Evolutionary conservation across 2,329 filamentous ascomycete genomes (phyloP), one percentile per base, ranked within the genome.

Genomic region (Fusarium hostae): DNA sequence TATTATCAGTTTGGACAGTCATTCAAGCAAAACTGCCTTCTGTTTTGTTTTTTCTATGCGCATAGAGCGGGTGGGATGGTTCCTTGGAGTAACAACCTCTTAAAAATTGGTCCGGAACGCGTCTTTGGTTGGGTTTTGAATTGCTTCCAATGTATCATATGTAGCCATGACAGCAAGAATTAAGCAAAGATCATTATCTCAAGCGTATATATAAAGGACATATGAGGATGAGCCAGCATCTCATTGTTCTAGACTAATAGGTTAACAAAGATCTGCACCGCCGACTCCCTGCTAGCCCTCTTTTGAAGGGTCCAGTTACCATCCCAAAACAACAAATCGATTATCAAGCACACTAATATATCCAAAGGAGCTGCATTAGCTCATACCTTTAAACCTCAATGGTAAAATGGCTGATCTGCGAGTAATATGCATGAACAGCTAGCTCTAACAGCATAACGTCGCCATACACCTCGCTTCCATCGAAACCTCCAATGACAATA

Each of bases 361-460:
- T 52, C 58, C 66, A 50, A 41, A 40, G 30, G 34, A 67, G 55
- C 39, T 40, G 16, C 22, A 44, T 45, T 12, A 22, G 22, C 47
- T 55, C 39, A 11, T 39, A 28, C n/a, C 37, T 48, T 77, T 67
- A 91, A 65, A 92, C 89, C 76, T 91, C 89, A 74, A 92, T 92
- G 41, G 85, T 89, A 73, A 92, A 92, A 79, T 92, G 90, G 78
- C 89, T 91, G 77, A 92, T 92, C 80, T 92, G 90, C 68, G 90
- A 91, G 76, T 92, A 92, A 78, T 92, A 92, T 40, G 90, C 88
- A 79, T 92, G 90, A 15, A 92, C 89, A 4, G 89, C 90, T 74
- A 92, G 81, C 81, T 92, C 90, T 59, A 92, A 81, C 9, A 91
- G 84, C 84, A 87, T 89, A 22, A 91, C 90, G 68, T 92, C 90